Evolutionary conservation across 805 yeast genomes (phyloP).

Genomic region (Soucietia sequanensis): DNA sequence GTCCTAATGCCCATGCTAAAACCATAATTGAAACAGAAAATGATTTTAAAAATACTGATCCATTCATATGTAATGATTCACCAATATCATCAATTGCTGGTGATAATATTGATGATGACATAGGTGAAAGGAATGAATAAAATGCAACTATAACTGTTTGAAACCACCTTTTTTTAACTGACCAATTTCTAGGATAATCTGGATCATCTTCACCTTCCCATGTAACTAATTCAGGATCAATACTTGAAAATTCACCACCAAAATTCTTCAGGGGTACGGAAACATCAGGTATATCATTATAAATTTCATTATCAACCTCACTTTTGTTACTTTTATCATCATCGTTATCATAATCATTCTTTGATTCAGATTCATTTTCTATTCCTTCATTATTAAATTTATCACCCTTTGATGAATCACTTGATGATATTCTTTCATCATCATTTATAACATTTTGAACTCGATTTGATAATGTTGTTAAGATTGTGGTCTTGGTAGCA

Average conservation of each 20-base stretch:
- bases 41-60: constrained; percentile 41
- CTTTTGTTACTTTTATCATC: constrained; percentile 1
- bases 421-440: constrained; percentile 3
- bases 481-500: constrained; percentile 43
- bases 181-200: constrained; percentile 65
- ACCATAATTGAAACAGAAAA: constrained; percentile 63
- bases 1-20: constrained; percentile 70
- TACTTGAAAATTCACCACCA: constrained; percentile 51
- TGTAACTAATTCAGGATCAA: constrained; percentile 67
- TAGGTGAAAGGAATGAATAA: constrained; percentile 59
- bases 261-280: constrained; percentile 36
- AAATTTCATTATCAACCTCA: constrained; percentile 5
- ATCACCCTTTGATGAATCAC: too few relatives aligned
- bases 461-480: constrained; percentile 32
- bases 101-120: constrained; percentile 60
- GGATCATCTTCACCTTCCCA: constrained; percentile 68
- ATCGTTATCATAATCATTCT: not conserved
- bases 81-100: constrained; percentile 57
- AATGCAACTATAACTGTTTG: constrained; percentile 48
- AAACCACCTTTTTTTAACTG: constrained; percentile 35
- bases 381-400: constrained; percentile 23
- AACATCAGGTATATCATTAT: constrained; percentile 22
- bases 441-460: constrained; percentile 14
- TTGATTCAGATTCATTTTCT: constrained; percentile 3
- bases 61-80: constrained; percentile 40